Base-by-base conservation (phyloP, 306 rosid genomes). In the Prunus mongolica region DNA sequence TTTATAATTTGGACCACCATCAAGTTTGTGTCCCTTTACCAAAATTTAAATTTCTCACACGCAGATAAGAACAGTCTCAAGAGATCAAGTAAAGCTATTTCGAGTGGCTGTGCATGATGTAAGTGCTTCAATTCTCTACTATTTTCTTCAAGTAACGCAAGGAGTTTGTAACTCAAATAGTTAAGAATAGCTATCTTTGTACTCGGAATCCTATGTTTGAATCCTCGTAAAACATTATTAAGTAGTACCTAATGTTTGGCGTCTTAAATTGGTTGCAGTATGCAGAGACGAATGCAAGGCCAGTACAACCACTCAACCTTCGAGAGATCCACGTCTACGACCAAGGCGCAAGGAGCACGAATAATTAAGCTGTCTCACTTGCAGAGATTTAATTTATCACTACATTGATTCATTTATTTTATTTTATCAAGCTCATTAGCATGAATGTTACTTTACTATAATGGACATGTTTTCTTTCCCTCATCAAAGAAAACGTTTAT, bases 271-370 rank as follows among this genome's bases (percentile, higher is more conserved):
- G 16, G 19, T 71, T 66, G 34, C 79, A 84, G 87, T 58, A 65
- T 30, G 83, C 83, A 19, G 79, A 80, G 77, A 24, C 34, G 47
- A 84, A 80, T 73, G 79, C 87, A n/a, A 84, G 87, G 84, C 87
- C 84, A 3, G 73, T 80, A 15, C 87, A 84, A 54, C 46, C 78
- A 32, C 32, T 76, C 11, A 76, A 84, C 51, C 61, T 55, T 45
- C 71, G 84, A 76, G 64, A 75, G 2, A 69, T 83, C 32, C 76
- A 56, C 19, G 63, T 47, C 47, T 60, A 38, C 10, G 78, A 69
- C 25, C 67, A n/a, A 67, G 22, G 28, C 16, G 52, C 32, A 20
- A 22, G 12, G 71, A 67, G 54, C 54, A 44, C 16, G 25, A 58
- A 58, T 58, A 58, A 58, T 15, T 24, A 56, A 19, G 57, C 22